Evolutionary conservation across 352 stramenopile species (phyloP), one percentile per base, ranked within the genome.

Genomic region (Pythium myriotylum): DNA sequence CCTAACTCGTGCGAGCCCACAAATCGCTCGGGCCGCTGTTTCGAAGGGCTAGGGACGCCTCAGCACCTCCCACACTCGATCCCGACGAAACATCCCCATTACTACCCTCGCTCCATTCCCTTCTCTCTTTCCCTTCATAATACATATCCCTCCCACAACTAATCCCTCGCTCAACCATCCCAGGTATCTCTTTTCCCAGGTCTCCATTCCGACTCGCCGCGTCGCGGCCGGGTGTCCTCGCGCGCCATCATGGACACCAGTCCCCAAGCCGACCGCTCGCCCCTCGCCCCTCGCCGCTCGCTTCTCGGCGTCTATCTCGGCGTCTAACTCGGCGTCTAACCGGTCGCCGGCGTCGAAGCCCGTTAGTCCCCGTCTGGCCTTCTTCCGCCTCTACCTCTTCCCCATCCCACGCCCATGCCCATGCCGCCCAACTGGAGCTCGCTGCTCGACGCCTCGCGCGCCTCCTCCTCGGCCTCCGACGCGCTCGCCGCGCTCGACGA

Each of bases 21-120:
- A 68, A 68, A 68, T 59, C 43, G 17, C 17, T 24, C 20, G 14
- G 14, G 39, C 61, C 53, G 41, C 61, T 68, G 61, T 68, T 68
- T 37, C 37, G 53, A n/a, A 59, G 47, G 61, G 61, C 26, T 68
- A 68, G 61, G 61, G 61, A 68, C 52, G 20, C 35, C 46, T 47
- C 49, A 13, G 20, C 16, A 2, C 35, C 54, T 61, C 5, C 24
- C 1, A 35, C 20, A 65, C 7, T n/a, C 23, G 35, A 65, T 59
- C 32, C 2, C 19, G 12, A 29, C 22, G 32, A 45, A 41, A 35
- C n/a, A n/a, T n/a, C n/a, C n/a, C n/a, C n/a, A n/a, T n/a, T 17
- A 20, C 12, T n/a, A 35, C 39, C 45, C 12, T 24, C n/a, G n/a
- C 24, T 32, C 37, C 7, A 43, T 0, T 57, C 29, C 4, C 9